Percentiles rank a stretch among this genome's conserved stretches.
phyloP scores from a whole-genome alignment of 768 basidiomycete species.

The Auriscalpium orientale region DNA sequence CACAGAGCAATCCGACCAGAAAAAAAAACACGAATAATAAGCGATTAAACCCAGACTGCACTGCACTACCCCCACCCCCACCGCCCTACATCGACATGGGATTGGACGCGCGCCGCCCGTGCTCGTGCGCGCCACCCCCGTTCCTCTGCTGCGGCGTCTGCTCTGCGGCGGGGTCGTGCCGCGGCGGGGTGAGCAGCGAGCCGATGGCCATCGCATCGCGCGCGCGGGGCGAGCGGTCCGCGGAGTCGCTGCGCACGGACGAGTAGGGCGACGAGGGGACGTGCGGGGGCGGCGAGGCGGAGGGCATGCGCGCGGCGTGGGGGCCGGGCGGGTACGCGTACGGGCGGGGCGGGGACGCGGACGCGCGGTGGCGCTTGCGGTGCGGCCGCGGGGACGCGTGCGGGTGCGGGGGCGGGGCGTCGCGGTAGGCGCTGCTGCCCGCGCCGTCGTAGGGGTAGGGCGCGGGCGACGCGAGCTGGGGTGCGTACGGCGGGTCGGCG shows the following conservation, averaged over 20 bases:
- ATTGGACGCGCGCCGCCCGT: too few relatives aligned
- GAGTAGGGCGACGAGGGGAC: constrained; percentile 66
- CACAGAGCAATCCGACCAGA: too few relatives aligned
- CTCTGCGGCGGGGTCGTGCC: too few relatives aligned
- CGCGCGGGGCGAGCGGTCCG: constrained; percentile 64
- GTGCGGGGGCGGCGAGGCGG: constrained; percentile 13
- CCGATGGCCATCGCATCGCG: constrained; percentile 76
- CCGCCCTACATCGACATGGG: too few relatives aligned
- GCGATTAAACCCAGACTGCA: too few relatives aligned
- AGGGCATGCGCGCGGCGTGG: constrained; percentile 14
- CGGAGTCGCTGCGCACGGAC: constrained; percentile 60
- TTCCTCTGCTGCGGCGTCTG: too few relatives aligned
- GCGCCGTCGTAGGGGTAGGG: neutral
- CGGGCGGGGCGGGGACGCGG: constrained; percentile 10
- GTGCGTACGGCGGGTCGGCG: neutral
- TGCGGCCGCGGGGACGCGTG: neutral
- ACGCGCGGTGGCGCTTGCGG: constrained; percentile 16
- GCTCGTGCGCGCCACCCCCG: too few relatives aligned
- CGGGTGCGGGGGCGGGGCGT: neutral
- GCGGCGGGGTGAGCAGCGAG: constrained; percentile 44
- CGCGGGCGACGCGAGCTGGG: neutral
- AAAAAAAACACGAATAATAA: too few relatives aligned
- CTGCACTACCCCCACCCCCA: too few relatives aligned
- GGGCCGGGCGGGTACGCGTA: constrained; percentile 59
- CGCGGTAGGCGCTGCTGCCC: neutral